phyloP scores from a whole-genome alignment of 768 basidiomycete species.

The Termitomyces sp. region DNA sequence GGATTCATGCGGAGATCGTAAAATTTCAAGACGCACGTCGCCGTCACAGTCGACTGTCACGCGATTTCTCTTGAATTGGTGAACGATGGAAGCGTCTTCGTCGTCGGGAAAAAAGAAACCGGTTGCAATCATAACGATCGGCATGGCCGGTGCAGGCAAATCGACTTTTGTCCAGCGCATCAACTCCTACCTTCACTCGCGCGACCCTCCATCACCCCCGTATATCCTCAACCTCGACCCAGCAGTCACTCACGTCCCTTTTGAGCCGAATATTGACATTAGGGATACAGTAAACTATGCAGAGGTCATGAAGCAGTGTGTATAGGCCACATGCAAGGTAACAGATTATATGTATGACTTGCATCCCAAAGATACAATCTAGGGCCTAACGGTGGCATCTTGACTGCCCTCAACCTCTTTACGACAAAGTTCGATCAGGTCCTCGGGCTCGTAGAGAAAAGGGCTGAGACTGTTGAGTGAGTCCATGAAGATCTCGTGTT shows the following conservation, averaged over 20 bases:
- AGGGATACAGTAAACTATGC: conserved; percentile 96
- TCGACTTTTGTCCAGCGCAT: conserved; percentile 96
- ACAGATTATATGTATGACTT: conserved; percentile 13
- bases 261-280: conserved; percentile 97
- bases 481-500: conserved; percentile 21
- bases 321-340: conserved; percentile 24
- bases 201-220: conserved; percentile 61
- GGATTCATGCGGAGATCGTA: not conserved
- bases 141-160: conserved; percentile 97
- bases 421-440: conserved; percentile 99
- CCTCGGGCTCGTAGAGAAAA: conserved; percentile 83
- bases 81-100: conserved; percentile 14
- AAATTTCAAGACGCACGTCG: not conserved
- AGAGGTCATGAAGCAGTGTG: conserved; percentile 99
- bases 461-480: conserved; percentile 85
- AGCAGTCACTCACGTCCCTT: conserved; percentile 86
- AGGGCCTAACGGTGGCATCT: conserved; percentile 95
- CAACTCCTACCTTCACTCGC: conserved; percentile 83
- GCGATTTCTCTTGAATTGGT: not conserved
- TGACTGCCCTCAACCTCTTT: conserved; percentile 95
- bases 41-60: not conserved
- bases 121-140: conserved; percentile 83
- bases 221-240: conserved; percentile 99
- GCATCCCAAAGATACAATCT: conserved; percentile 79
- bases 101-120: conserved; percentile 48